Evolutionary conservation across 148 eudicot species (phyloP), one percentile per base, ranked within the genome.

Genomic region (Drosera capensis): DNA sequence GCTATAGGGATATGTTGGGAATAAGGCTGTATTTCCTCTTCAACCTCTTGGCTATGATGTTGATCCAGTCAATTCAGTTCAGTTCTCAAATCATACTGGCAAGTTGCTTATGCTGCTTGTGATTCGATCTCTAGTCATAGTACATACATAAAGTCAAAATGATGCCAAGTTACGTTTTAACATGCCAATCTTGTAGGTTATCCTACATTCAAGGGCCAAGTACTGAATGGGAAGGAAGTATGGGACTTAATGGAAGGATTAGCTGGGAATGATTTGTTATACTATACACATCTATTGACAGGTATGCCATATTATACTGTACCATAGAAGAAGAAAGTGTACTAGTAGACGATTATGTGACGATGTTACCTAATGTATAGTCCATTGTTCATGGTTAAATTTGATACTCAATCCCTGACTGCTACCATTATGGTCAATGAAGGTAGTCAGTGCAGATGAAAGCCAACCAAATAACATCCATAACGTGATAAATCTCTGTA

Each of bases 21-120:
- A 88, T 65, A 83, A 88, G 68, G 74, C 97, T 51, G 97, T 88
- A 47, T 88, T 88, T 58, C 94, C 97, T 40, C 86, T 88, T 28
- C 97, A 88, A 69, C 56, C 83, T 53, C 71, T 88, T 44, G 97
- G 97, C 42, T 88, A 66, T 75, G 97, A 88, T 57, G 92, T 88
- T 8, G 97, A 88, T 47, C 97, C 87, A 14, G 75, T 88, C 59
- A 88, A 83, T 68, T 88, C 97, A 19, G 97, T 88, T 44, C 97
- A 88, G 56, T 88, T 88, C 66, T 88, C 97, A 15, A 88, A 88
- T 65, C 97, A 88, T 56, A 88, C 97, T 77, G 96, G 96, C 78
- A 77, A 88, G 90, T 62, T 74, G 62, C 56, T 66, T 55, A 48
- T 52, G 50, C 56, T 23, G 66, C 48, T 20, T 15, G 40, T 48